phyloP scores from a whole-genome alignment of 2,329 filamentous ascomycete species.

The Ceratocystis harringtonii region DNA sequence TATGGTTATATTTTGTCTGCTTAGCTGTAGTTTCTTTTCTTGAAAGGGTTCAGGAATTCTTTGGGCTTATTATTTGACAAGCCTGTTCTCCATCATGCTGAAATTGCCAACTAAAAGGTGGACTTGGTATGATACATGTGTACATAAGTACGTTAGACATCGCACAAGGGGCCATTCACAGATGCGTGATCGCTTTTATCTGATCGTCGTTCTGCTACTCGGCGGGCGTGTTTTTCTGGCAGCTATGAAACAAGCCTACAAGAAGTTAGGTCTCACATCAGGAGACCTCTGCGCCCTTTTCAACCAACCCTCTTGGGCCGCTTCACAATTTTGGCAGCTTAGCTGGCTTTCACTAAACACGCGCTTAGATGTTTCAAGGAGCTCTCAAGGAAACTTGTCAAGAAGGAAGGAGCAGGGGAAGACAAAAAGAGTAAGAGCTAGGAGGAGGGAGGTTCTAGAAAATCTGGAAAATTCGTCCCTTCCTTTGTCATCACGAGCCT shows the following conservation, averaged over 20 bases:
- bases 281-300: too few relatives aligned
- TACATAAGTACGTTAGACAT: not conserved
- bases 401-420: not conserved
- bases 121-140: not conserved
- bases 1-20: slow-evolving; percentile 4
- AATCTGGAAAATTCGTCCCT: not conserved
- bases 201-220: not conserved
- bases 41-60: not conserved
- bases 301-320: too few relatives aligned
- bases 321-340: not conserved
- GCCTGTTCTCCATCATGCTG: not conserved
- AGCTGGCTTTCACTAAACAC: not conserved
- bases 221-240: not conserved
- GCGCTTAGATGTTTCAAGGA: slow-evolving; percentile 16
- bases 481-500: not conserved
- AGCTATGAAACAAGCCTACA: not conserved
- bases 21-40: not conserved
- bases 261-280: not conserved
- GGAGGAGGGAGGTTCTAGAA: not conserved
- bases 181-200: not conserved
- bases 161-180: not conserved
- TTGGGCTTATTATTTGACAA: not conserved
- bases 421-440: not conserved
- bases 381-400: slow-evolving; percentile 6
- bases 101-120: not conserved